A percentile compares a stretch with the other conserved stretches of the same genome.
phyloP scores from a whole-genome alignment of 1,139 yeast genomes.

The Geotrichum histeridarum region DNA sequence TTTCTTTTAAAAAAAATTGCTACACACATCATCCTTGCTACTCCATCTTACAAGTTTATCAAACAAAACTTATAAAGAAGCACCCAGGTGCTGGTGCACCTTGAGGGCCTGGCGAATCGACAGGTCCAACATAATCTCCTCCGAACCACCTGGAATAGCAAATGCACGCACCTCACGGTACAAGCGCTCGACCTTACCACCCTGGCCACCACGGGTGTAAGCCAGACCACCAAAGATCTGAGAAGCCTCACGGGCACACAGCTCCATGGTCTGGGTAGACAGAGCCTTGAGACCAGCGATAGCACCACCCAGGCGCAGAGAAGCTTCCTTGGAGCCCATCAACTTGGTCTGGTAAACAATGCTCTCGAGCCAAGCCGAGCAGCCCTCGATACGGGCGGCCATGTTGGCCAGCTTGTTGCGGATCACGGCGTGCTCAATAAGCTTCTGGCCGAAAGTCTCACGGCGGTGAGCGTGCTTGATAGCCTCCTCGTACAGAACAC shows the following conservation, averaged over 20 bases:
- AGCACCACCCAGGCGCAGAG: conserved; percentile 43
- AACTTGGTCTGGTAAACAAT: conserved; percentile 37
- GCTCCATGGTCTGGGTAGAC: conserved; percentile 41
- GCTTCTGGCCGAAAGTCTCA: conserved; percentile 42
- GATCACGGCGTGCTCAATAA: conserved; percentile 43
- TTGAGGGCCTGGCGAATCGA: conserved; percentile 41
- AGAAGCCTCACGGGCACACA: conserved; percentile 44
- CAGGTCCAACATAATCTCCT: conserved; percentile 44
- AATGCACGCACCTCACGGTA: conserved; percentile 44
- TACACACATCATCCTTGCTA: no score
- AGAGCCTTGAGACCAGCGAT: conserved; percentile 45
- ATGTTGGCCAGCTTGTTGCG: conserved; percentile 43
- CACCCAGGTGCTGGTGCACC: conserved; percentile 41
- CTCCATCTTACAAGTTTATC: neutral
- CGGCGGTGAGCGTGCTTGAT: conserved; percentile 42
- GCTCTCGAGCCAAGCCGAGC: conserved; percentile 38
- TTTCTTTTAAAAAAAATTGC: neutral
- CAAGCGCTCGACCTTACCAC: conserved; percentile 42
- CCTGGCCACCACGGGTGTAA: conserved; percentile 44
- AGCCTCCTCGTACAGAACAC: conserved; percentile 43
- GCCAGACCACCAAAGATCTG: conserved; percentile 45
- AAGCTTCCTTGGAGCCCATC: conserved; percentile 40
- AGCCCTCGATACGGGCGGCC: conserved; percentile 41
- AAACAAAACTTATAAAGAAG: conserved; percentile 37
- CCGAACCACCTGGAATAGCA: conserved; percentile 46